phyloP scores from a whole-genome alignment of 1,139 yeast species.

The Sugiyamaella grinbergsii region DNA sequence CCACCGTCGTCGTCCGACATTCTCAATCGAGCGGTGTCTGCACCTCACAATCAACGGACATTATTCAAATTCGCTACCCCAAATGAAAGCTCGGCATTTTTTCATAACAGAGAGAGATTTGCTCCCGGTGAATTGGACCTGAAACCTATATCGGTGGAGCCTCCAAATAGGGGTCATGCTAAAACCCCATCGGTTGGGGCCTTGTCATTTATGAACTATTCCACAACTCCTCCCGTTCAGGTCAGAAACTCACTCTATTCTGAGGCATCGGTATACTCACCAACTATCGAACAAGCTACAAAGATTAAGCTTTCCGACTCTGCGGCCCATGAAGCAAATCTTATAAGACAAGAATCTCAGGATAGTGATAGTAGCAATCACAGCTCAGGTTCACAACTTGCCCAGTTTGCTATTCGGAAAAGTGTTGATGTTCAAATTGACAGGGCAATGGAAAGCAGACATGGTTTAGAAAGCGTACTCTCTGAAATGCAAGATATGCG shows the following conservation, averaged over 20 bases:
- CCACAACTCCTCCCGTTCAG: slow-evolving; percentile 9
- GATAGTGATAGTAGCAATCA: slow-evolving; percentile 5
- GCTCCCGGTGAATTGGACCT: neutral
- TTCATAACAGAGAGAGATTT: slow-evolving; percentile 12
- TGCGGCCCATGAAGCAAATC: slow-evolving; percentile 14
- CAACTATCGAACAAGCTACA: slow-evolving; percentile 35
- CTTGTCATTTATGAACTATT: slow-evolving; percentile 2
- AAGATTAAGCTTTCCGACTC: slow-evolving; percentile 26
- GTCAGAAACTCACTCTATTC: slow-evolving; percentile 30
- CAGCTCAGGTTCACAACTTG: neutral
- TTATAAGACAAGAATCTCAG: neutral
- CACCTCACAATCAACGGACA: neutral
- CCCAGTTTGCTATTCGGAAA: slow-evolving; percentile 1
- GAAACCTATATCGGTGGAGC: neutral
- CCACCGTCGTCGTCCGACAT: neutral
- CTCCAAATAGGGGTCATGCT: slow-evolving; percentile 6
- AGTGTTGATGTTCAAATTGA: slow-evolving; percentile 23
- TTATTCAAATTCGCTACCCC: slow-evolving; percentile 1
- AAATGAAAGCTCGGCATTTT: slow-evolving; percentile 8
- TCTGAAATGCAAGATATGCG: slow-evolving; percentile 32
- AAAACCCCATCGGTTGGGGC: slow-evolving; percentile 14
- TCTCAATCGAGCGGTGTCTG: neutral
- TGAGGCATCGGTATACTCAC: slow-evolving; percentile 32
- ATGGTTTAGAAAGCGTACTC: slow-evolving; percentile 31
- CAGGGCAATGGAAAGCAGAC: slow-evolving; percentile 32